Percentiles rank a stretch among this genome's conserved stretches.
These are phyloP conservation scores for Hawksworthiomyces lignivorus DNA, from an alignment of 2,329 filamentous ascomycete species.

Conservation along the genomic window DNA sequence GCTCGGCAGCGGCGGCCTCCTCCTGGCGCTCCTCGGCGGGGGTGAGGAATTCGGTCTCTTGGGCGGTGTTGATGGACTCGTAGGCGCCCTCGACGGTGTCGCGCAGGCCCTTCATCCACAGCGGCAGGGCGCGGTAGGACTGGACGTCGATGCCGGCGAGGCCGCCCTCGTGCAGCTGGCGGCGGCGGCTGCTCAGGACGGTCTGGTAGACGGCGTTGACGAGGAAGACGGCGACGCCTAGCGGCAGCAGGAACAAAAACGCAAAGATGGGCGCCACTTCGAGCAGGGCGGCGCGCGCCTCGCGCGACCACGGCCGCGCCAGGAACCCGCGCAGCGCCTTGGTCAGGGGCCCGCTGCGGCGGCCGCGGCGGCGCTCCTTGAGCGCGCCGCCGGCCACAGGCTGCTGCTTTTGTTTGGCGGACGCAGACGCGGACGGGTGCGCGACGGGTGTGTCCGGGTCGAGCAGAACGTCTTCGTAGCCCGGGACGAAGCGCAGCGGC, in stretches of 20 bases:
- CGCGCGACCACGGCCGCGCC: slow-evolving; percentile 10
- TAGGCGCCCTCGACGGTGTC: slow-evolving; percentile 71
- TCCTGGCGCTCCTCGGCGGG: slow-evolving; percentile 44
- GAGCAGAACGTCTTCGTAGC: slow-evolving; percentile 68
- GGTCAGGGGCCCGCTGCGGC: background rate
- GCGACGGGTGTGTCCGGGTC: slow-evolving; percentile 55
- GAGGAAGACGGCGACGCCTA: slow-evolving; percentile 65
- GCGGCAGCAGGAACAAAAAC: slow-evolving; percentile 62
- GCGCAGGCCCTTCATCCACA: slow-evolving; percentile 68
- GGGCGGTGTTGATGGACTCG: slow-evolving; percentile 61
- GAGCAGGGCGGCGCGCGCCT: slow-evolving; percentile 8
- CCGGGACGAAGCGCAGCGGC: slow-evolving; percentile 64
- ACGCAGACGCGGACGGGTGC: background rate
- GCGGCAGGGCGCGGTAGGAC: slow-evolving; percentile 68
- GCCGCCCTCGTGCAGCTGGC: slow-evolving; percentile 66
- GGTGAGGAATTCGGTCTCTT: slow-evolving; percentile 64
- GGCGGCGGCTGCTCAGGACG: slow-evolving; percentile 64
- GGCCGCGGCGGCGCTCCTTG: background rate
- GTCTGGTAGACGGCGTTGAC: slow-evolving; percentile 72
- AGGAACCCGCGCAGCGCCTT: slow-evolving; percentile 9
- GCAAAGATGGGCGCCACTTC: slow-evolving; percentile 45
- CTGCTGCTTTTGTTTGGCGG: background rate
- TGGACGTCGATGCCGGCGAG: slow-evolving; percentile 58
- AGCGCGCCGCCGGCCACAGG: too few relatives aligned
- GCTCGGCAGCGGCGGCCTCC: slow-evolving; percentile 24